Percentiles rank a stretch among this genome's conserved stretches.
phyloP scores from a whole-genome alignment of 164 flowering plant species.

The Chloranthus sessilifolius region DNA sequence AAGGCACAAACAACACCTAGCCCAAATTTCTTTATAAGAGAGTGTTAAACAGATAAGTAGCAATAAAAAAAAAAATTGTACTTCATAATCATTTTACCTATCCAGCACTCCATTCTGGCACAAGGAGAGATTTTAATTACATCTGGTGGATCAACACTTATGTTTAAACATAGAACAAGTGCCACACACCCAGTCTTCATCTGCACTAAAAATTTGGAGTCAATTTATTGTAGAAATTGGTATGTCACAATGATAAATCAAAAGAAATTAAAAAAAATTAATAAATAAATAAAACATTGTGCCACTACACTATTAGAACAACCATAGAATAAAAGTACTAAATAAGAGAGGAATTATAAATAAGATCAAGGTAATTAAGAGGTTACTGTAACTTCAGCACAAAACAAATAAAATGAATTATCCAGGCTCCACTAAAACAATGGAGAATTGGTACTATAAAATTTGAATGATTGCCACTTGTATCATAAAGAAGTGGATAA shows the following conservation, averaged over 20 bases:
- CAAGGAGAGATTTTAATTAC: constrained; percentile 97
- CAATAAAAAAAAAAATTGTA: not conserved
- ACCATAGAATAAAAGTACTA: not conserved
- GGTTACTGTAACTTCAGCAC: too few species aligned
- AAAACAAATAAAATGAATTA: too few species aligned
- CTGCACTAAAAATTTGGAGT: constrained; percentile 45
- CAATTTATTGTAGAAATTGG: constrained; percentile 3
- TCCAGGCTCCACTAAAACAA: too few species aligned
- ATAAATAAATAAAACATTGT: not conserved
- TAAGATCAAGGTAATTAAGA: too few species aligned
- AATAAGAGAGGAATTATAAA: too few species aligned
- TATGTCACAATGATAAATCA: not conserved
- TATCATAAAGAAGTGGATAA: too few species aligned
- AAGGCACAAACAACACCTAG: too few species aligned
- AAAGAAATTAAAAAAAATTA: too few species aligned
- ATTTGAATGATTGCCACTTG: too few species aligned
- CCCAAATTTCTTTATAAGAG: too few species aligned
- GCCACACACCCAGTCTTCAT: constrained; percentile 98
- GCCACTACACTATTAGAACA: not conserved
- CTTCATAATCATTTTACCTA: constrained; percentile 46
- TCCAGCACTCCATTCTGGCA: constrained; percentile 99
- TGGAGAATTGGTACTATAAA: too few species aligned
- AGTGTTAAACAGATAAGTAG: too few species aligned
- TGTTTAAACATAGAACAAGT: constrained; percentile 91
- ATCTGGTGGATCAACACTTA: constrained; percentile 98